phyloP scores from a whole-genome alignment of 2,329 filamentous ascomycete species.

The Nigrospora osmanthi region DNA sequence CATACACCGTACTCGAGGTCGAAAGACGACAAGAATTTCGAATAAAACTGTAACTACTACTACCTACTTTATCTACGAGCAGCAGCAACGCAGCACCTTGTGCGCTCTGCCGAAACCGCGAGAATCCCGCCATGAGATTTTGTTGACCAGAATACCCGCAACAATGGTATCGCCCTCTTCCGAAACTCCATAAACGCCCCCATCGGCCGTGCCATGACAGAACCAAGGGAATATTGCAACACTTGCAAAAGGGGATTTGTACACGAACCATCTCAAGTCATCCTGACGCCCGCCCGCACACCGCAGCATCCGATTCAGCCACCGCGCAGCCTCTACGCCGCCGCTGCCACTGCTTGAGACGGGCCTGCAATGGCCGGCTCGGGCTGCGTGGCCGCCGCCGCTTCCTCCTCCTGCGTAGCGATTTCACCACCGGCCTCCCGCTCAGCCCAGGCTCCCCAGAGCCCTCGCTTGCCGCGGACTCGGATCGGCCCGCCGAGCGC shows the following conservation, averaged over 20 bases:
- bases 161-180: conserved; percentile 23
- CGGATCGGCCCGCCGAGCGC: conserved; percentile 71
- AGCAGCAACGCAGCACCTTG: conserved; percentile 4
- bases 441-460: conserved; percentile 97
- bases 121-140: conserved; percentile 14
- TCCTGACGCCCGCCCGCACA: too few species aligned
- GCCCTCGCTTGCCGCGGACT: conserved; percentile 84
- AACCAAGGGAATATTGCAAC: conserved; percentile 13
- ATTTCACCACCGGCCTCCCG: conserved; percentile 58
- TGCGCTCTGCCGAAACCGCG: conserved; percentile 1
- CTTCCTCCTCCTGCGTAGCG: conserved; percentile 38
- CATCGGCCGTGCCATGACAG: conserved; percentile 13
- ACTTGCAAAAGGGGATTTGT: conserved; percentile 20
- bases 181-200: conserved; percentile 20
- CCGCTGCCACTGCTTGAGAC: conserved; percentile 19
- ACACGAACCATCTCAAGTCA: conserved; percentile 17
- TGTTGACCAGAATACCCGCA: conserved; percentile 19
- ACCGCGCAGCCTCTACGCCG: conserved; percentile 12
- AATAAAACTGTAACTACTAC: too few species aligned
- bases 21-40: too few species aligned
- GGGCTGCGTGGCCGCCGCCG: conserved; percentile 22
- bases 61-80: too few species aligned
- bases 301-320: conserved; percentile 1
- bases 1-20: too few species aligned
- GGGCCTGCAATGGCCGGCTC: conserved; percentile 23